Base-by-base conservation (phyloP, 768 basidiomycete species). In the Suillus ampliporus region DNA sequence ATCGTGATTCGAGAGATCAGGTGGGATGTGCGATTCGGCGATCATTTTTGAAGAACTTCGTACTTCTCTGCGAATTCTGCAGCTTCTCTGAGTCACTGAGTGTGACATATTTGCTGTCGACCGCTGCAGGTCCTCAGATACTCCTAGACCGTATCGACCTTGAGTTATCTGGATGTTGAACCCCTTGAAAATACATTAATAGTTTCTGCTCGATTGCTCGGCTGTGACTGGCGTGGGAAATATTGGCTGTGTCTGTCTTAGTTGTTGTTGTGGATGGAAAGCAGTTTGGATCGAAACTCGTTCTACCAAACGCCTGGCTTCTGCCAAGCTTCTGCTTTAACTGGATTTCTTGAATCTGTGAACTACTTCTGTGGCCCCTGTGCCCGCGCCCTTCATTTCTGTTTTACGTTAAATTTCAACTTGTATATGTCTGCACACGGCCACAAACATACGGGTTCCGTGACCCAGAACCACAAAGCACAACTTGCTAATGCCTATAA, bases 401-500 rank as follows among this genome's bases (percentile, higher is more conserved):
- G 53, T 61, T 38, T 57, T 70, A 72, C 71, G 26, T 71, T 75
- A 74, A 52, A 60, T 52, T 58, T 54, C 65, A 61, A 64, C 52
- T 64, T 67, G 69, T 74, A 78, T 59, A 86, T 86, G 84, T 79
- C 82, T 66, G 68, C 75, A 38, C 83, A 79, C 67, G 83, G 82
- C 67, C 89, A 89, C 80, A 87, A 84, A 76, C 83, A 84, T 63
- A 80, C 86, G 43, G 79, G 78, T 63, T 89, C 88, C 65, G 76
- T 89, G 65, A 79, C 84, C 54, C 86, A 89, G 78, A 94, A 93
- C 76, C 84, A 89, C 78, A 92, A 89, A 78, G 92, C 90, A 34
- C 88, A 95, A 76, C 93, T 99, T 72, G 91, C 91, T 71, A 94
- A 87, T 75, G 96, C 96, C 63, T 99, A 99, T 82, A 95, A 95